phyloP scores from a whole-genome alignment of 164 flowering plant genomes.

The Sedum album region DNA sequence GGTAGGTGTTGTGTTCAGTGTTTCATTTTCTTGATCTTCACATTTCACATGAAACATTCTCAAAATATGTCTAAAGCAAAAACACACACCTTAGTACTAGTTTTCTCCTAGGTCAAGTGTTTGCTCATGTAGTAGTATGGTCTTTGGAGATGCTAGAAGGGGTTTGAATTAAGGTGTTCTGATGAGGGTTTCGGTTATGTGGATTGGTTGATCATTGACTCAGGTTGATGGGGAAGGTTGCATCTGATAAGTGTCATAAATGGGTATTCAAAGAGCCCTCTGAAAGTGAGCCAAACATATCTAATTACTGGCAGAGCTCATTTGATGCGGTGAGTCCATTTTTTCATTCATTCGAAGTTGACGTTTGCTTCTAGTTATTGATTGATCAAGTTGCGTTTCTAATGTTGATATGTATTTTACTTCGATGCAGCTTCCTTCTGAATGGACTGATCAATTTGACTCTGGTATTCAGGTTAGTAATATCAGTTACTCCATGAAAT shows the following conservation, averaged over 20 bases:
- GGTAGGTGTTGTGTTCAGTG: constrained; percentile 61
- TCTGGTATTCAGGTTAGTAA: constrained; percentile 84
- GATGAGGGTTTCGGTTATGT: constrained; percentile 13
- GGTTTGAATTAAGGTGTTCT: constrained; percentile 6
- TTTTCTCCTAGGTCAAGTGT: background rate
- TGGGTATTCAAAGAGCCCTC: constrained; percentile 99
- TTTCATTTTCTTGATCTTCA: background rate
- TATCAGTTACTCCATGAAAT: background rate
- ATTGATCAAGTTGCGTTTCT: constrained; percentile 10
- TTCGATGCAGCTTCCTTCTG: constrained; percentile 83
- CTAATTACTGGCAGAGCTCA: constrained; percentile 99
- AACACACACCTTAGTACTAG: background rate
- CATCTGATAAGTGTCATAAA: constrained; percentile 98
- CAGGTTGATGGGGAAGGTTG: constrained; percentile 99
- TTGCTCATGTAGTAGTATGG: background rate
- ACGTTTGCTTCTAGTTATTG: background rate
- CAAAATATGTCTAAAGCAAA: background rate
- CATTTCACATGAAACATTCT: background rate
- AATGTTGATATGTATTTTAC: constrained; percentile 9
- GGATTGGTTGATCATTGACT: background rate
- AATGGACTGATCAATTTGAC: constrained; percentile 99
- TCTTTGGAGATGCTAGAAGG: constrained; percentile 2
- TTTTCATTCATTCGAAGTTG: constrained; percentile 2
- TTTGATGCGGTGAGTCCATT: constrained; percentile 85
- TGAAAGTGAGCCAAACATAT: constrained; percentile 86